These are phyloP conservation scores for Bipolaris zeicola DNA, from an alignment of 2,329 filamentous ascomycete genomes.

Conservation along the genomic window DNA sequence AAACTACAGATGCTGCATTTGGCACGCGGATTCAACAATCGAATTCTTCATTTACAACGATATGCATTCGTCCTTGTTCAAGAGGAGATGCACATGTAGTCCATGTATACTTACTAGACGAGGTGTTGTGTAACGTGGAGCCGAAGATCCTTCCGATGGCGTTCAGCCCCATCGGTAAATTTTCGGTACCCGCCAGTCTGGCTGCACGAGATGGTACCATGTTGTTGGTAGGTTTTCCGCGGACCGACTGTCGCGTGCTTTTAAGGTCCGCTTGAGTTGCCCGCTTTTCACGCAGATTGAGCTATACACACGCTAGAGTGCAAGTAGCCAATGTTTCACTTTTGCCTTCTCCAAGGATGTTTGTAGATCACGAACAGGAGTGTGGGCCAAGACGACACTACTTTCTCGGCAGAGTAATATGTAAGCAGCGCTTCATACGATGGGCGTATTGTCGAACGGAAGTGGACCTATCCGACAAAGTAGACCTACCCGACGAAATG, in stretches of 20 bases:
- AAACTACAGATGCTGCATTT: background rate
- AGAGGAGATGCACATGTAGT: background rate
- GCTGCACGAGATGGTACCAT: conserved; percentile 1
- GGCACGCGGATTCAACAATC: background rate
- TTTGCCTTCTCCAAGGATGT: background rate
- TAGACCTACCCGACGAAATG: background rate
- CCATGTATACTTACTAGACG: background rate
- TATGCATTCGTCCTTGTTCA: background rate
- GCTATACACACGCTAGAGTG: background rate
- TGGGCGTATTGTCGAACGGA: too few species aligned
- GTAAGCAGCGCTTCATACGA: too few species aligned
- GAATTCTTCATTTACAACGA: background rate
- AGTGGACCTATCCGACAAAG: too few species aligned
- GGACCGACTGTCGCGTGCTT: background rate
- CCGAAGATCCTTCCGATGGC: background rate
- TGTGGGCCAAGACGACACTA: background rate
- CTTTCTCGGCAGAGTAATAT: background rate
- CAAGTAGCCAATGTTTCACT: background rate
- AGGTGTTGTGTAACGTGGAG: background rate
- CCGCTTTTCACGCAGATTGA: background rate
- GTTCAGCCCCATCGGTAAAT: conserved; percentile 6
- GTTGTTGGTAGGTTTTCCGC: background rate
- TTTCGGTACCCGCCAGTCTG: conserved; percentile 3
- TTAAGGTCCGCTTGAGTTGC: background rate
- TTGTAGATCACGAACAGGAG: background rate